Evolutionary conservation across 768 basidiomycete genomes (phyloP).

Genomic region (Cystofilobasidium ferigula): DNA sequence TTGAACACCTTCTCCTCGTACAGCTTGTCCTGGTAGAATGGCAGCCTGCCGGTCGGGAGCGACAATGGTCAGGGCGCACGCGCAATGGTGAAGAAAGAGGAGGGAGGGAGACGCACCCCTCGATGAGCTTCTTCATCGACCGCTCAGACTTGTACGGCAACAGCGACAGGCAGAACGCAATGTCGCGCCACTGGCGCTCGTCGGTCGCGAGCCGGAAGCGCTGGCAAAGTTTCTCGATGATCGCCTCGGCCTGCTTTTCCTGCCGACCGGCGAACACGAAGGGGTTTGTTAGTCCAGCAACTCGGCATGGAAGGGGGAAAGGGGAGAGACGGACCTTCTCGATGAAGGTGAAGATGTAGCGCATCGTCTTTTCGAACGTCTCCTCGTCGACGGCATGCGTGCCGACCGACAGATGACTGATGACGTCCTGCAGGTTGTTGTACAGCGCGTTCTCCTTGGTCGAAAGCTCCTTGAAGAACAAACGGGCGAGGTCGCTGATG

Average conservation of each 20-base stretch:
- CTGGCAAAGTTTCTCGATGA: conserved; percentile 95
- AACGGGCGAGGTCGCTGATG: conserved; percentile 85
- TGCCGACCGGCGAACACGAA: conserved; percentile 34
- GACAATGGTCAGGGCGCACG: not conserved
- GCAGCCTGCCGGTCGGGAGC: no score
- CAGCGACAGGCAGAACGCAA: conserved; percentile 86
- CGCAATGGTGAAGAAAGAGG: not conserved
- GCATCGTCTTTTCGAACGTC: conserved; percentile 80
- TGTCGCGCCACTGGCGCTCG: conserved; percentile 91
- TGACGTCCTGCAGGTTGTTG: conserved; percentile 96
- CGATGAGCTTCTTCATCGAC: conserved; percentile 90
- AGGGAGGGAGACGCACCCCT: conserved; percentile 42
- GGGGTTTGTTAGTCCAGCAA: not conserved
- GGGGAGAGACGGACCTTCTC: conserved; percentile 60
- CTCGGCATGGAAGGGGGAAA: not conserved
- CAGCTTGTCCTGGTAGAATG: conserved; percentile 89
- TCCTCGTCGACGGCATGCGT: conserved; percentile 86
- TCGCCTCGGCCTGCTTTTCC: conserved; percentile 97
- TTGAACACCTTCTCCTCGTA: conserved; percentile 73
- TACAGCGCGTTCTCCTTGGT: conserved; percentile 99
- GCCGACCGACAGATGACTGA: conserved; percentile 85
- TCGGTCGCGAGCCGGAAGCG: conserved; percentile 81
- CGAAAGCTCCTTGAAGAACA: conserved; percentile 92
- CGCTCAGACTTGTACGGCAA: conserved; percentile 95
- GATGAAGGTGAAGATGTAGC: conserved; percentile 90